Percentiles rank a stretch among this genome's conserved stretches.
These are phyloP conservation scores for Alternaria rosae DNA, from an alignment of 2,329 filamentous ascomycete genomes.

Conservation along the genomic window DNA sequence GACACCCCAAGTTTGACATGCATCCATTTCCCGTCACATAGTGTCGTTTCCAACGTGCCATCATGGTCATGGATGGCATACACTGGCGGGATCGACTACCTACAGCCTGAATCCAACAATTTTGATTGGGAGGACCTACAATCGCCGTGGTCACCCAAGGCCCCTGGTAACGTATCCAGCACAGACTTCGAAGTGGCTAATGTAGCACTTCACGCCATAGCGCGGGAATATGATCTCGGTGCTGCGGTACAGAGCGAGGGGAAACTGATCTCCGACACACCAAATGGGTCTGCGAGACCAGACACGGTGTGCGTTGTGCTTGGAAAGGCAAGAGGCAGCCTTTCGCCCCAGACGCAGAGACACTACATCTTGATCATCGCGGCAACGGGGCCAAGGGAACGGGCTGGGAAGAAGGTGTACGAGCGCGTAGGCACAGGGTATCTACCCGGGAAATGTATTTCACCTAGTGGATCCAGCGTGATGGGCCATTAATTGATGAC, in stretches of 20 bases:
- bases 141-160: neutral
- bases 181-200: neutral
- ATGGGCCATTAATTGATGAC: neutral
- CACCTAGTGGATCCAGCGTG: neutral
- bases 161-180: neutral
- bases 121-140: conserved; percentile 22
- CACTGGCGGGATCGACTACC: conserved; percentile 25
- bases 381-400: neutral
- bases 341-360: neutral
- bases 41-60: neutral
- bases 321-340: conserved; percentile 1
- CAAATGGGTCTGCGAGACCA: neutral
- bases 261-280: neutral
- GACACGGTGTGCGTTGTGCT: neutral
- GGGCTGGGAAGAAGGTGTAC: neutral
- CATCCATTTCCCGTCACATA: conserved; percentile 6
- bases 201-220: neutral
- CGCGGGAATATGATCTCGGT: neutral
- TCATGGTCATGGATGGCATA: conserved; percentile 29
- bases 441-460: conserved; percentile 4
- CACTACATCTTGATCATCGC: conserved; percentile 3
- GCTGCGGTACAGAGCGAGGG: neutral
- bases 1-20: neutral
- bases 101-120: conserved; percentile 7
- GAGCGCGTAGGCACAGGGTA: neutral